Evolutionary conservation across 495 filamentous ascomycete genomes (phyloP).

Genomic region (Collariella sp.): DNA sequence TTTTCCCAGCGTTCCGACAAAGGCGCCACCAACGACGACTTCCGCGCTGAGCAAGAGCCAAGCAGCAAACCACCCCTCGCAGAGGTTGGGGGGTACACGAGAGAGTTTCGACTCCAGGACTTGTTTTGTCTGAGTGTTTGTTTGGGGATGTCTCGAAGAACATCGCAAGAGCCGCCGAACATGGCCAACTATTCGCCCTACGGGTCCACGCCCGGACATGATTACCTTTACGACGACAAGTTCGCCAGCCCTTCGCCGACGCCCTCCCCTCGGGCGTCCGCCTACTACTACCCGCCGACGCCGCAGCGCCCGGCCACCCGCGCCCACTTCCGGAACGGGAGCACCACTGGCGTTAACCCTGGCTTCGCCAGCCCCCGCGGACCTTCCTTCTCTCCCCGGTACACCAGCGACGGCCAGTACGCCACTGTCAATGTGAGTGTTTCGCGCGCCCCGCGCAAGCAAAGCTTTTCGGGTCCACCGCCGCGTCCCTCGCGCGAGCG

Average conservation of each 20-base stretch:
- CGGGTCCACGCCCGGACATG: slow-evolving; percentile 32
- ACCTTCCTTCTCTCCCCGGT: slow-evolving; percentile 41
- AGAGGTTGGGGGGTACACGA: slow-evolving; percentile 13
- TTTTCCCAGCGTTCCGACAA: slow-evolving; percentile 41
- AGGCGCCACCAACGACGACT: slow-evolving; percentile 28
- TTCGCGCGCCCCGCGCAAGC: slow-evolving; percentile 39
- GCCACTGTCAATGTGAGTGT: slow-evolving; percentile 50
- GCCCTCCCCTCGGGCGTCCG: slow-evolving; percentile 40
- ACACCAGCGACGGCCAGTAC: slow-evolving; percentile 48
- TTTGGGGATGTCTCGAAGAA: slow-evolving; percentile 25
- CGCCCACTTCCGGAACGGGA: slow-evolving; percentile 38
- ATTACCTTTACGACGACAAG: slow-evolving; percentile 35
- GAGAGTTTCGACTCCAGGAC: slow-evolving; percentile 8
- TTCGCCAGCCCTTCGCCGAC: slow-evolving; percentile 42
- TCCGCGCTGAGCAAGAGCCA: slow-evolving; percentile 16
- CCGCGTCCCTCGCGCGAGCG: slow-evolving; percentile 37
- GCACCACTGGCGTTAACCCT: slow-evolving; percentile 19
- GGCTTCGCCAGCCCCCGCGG: slow-evolving; percentile 29
- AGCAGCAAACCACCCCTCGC: slow-evolving; percentile 19
- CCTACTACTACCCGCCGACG: slow-evolving; percentile 37
- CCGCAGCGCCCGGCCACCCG: slow-evolving; percentile 41
- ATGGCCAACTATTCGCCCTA: slow-evolving; percentile 43
- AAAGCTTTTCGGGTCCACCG: slow-evolving; percentile 39
- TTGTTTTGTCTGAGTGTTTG: slow-evolving; percentile 13
- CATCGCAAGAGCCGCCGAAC: slow-evolving; percentile 29